Evolutionary conservation across 192 early-diverging fungal species (phyloP).

Genomic region (Helicostylum pulchrum): DNA sequence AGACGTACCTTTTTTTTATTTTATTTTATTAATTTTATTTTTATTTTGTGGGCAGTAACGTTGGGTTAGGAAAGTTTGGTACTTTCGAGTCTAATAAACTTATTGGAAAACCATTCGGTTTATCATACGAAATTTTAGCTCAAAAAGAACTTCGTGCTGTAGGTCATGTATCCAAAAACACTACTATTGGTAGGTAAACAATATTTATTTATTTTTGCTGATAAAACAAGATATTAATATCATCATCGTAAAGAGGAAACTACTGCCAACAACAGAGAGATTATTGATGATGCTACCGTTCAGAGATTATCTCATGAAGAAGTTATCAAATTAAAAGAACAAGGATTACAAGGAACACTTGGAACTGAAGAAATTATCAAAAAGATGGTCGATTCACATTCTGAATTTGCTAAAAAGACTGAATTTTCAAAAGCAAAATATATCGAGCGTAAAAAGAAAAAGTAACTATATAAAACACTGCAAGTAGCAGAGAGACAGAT

Average conservation of each 20-base stretch:
- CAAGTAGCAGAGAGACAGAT: slow-evolving; percentile 56
- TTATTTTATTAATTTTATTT: neutral
- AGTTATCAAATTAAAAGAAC: slow-evolving; percentile 77
- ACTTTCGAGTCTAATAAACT: slow-evolving; percentile 73
- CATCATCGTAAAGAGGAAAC: slow-evolving; percentile 55
- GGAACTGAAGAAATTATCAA: slow-evolving; percentile 71
- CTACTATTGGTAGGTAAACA: slow-evolving; percentile 34
- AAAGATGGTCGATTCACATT: slow-evolving; percentile 76
- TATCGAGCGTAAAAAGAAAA: slow-evolving; percentile 80
- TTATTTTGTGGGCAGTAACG: slow-evolving; percentile 31
- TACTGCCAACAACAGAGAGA: slow-evolving; percentile 77
- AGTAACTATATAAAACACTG: slow-evolving; percentile 34
- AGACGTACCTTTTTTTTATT: neutral
- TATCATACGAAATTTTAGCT: slow-evolving; percentile 80
- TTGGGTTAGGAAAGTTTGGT: slow-evolving; percentile 92
- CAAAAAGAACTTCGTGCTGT: slow-evolving; percentile 45
- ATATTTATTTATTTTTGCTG: neutral
- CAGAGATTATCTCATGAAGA: slow-evolving; percentile 82
- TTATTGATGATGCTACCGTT: slow-evolving; percentile 66
- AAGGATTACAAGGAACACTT: slow-evolving; percentile 67
- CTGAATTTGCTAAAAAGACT: slow-evolving; percentile 88
- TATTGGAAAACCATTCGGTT: slow-evolving; percentile 78
- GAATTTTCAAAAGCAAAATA: slow-evolving; percentile 96
- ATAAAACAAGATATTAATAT: neutral
- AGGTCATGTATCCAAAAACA: neutral